A percentile compares a stretch with the other conserved stretches of the same genome.
phyloP scores from a whole-genome alignment of 495 filamentous ascomycete species.

The Chaetomium tenue region DNA sequence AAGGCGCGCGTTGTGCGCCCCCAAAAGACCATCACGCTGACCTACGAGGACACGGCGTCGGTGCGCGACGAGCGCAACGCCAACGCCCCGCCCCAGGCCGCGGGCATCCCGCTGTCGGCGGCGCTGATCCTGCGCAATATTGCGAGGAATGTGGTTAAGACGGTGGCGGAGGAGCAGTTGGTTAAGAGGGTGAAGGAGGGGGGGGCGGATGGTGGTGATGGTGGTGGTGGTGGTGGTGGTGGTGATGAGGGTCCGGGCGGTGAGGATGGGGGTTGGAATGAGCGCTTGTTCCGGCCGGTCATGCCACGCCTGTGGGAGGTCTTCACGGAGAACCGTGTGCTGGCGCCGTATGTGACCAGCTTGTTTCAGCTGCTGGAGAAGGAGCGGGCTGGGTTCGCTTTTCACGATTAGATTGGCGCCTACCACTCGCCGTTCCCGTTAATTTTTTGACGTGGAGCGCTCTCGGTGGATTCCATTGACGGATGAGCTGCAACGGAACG shows the following conservation, averaged over 20 bases:
- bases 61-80: constrained; percentile 68
- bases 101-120: constrained; percentile 80
- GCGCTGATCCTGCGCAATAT: constrained; percentile 87
- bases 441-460: neutral
- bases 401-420: neutral
- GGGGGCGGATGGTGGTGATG: constrained; percentile 17
- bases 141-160: constrained; percentile 67
- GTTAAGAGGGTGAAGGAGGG: constrained; percentile 36
- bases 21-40: constrained; percentile 52
- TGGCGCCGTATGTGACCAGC: constrained; percentile 38
- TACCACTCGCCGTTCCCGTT: neutral
- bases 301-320: constrained; percentile 51
- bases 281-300: constrained; percentile 52
- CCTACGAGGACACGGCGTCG: constrained; percentile 61
- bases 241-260: constrained; percentile 35
- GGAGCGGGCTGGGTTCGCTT: constrained; percentile 13
- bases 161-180: constrained; percentile 52
- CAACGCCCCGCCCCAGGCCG: constrained; percentile 58
- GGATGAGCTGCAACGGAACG: neutral
- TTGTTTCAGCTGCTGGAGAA: constrained; percentile 34
- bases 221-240: constrained; percentile 28
- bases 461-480: neutral
- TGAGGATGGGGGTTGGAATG: constrained; percentile 44
- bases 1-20: constrained; percentile 53
- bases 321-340: constrained; percentile 52